A percentile compares a stretch with the other conserved stretches of the same genome.
Conservation (phyloP, 1,284 basidiomycete species). For the Apiotrichum montevideense region DNA sequence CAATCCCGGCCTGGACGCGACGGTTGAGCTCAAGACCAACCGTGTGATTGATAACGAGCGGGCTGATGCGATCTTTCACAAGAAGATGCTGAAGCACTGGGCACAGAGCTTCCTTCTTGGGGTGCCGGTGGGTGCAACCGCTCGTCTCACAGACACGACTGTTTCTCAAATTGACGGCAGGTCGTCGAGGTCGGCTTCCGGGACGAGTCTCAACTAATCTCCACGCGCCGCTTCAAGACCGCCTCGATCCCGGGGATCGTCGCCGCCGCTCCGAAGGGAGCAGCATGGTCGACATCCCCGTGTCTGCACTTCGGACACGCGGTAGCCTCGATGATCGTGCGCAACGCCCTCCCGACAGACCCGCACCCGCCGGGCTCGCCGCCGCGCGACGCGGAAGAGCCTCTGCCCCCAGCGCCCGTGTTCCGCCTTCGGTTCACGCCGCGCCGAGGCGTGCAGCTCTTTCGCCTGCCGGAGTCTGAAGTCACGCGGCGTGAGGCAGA, state of each 20-base stretch:
- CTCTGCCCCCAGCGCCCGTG: conserved; percentile 30
- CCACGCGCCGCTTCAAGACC: conserved; percentile 64
- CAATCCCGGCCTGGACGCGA: conserved; percentile 45
- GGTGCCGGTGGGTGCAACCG: conserved; percentile 61
- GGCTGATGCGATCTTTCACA: conserved; percentile 74
- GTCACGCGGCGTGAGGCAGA: not conserved
- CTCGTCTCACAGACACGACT: too few species aligned
- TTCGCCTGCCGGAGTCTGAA: conserved; percentile 19
- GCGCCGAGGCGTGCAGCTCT: conserved; percentile 35
- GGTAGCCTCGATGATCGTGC: conserved; percentile 25
- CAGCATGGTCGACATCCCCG: conserved; percentile 31
- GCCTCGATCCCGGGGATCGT: conserved; percentile 54
- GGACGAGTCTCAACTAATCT: conserved; percentile 63
- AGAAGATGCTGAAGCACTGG: conserved; percentile 93
- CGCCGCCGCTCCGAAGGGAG: not conserved
- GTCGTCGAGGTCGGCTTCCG: conserved; percentile 89
- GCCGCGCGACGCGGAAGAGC: not conserved
- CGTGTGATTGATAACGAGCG: conserved; percentile 62
- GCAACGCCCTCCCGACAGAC: conserved; percentile 37
- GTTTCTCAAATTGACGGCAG: conserved; percentile 44
- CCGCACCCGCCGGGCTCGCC: conserved; percentile 8
- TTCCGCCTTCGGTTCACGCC: conserved; percentile 42
- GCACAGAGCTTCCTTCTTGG: conserved; percentile 91
- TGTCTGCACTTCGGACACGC: conserved; percentile 37
- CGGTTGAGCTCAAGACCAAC: conserved; percentile 92